A percentile compares a stretch with the other conserved stretches of the same genome.
These are phyloP conservation scores for Lactarius indigo DNA, from an alignment of 768 basidiomycete genomes.

Conservation along the genomic window DNA sequence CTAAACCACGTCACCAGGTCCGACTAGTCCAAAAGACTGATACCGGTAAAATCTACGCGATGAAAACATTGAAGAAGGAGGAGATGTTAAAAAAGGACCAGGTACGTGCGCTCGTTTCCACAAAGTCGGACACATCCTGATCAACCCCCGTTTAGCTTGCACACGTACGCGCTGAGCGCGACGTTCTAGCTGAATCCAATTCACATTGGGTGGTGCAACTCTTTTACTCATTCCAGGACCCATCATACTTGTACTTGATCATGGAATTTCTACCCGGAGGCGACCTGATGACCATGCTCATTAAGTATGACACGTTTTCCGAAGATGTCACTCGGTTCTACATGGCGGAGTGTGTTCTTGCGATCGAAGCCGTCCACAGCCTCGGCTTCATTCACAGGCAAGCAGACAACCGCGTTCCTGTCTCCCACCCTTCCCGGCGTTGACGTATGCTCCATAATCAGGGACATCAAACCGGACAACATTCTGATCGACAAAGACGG, in stretches of 20 bases:
- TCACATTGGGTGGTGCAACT: conserved; percentile 96
- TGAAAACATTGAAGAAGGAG: conserved; percentile 96
- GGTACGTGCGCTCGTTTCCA: conserved; percentile 41
- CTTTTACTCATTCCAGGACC: conserved; percentile 97
- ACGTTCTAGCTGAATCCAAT: conserved; percentile 93
- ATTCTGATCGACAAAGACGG: conserved; percentile 97
- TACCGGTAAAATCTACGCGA: conserved; percentile 97
- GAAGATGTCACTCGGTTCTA: conserved; percentile 98
- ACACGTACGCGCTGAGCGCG: conserved; percentile 96
- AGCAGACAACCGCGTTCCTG: conserved; percentile 28
- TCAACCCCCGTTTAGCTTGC: conserved; percentile 61
- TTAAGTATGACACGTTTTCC: conserved; percentile 98
- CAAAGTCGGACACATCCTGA: conserved; percentile 8
- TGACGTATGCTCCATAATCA: conserved; percentile 34
- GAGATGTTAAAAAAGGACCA: conserved; percentile 99
- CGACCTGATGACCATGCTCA: conserved; percentile 99
- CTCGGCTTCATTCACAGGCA: conserved; percentile 97
- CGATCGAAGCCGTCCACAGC: conserved; percentile 96
- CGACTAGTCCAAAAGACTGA: conserved; percentile 95
- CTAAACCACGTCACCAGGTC: conserved; percentile 45
- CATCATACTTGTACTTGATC: conserved; percentile 88
- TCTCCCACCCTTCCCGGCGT: background rate
- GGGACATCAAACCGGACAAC: conserved; percentile 99
- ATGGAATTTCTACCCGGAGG: conserved; percentile 99
- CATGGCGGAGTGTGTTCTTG: conserved; percentile 96